Evolutionary conservation across 176 grass and related monocot species (phyloP), one percentile per base, ranked within the genome.

Genomic region (Oryza glaberrima): DNA sequence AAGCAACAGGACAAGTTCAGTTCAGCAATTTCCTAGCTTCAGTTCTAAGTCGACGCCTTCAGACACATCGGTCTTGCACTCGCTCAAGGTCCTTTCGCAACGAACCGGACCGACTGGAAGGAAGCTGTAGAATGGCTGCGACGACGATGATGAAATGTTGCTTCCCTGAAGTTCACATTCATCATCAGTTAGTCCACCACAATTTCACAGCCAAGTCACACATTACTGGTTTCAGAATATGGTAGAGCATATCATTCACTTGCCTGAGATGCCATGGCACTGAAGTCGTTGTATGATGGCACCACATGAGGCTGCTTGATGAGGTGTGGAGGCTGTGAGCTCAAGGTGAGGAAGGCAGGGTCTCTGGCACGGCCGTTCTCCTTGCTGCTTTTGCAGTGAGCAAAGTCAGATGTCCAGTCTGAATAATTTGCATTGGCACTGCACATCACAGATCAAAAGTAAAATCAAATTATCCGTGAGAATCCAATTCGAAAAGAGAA

Each of bases 11-110:
- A 20, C 12, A 17, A 16, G 17, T 17, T 16, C 16, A 16, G 48
- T 40, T 64, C 51, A 85, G 12, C 73, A 64, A 36, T 72, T 90
- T 83, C 87, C 92, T 0, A 95, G 90, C 63, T 88, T 93, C 77
- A 95, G 87, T n/a, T 89, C 91, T 30, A 95, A 73, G 82, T 95
- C 93, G 84, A 95, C 64, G 38, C 54, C 83, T 3, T 95, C 90
- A 0, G 87, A 74, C 67, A 66, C 43, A 40, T 82, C 75, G 48
- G 41, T 47, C 76, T 73, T 86, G 67, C 45, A 73, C 75, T 89
- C 86, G 56, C 36, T 67, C 9, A 74, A 61, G 51, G 86, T 9
- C 17, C 82, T 91, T 58, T 95, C 88, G 15, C 41, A 76, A 75
- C 72, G 60, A 58, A 86, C 84, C 0, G 88, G 90, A 5, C 88